Conservation (phyloP, 2,329 filamentous ascomycete genomes). For the Fusarium buharicum region DNA sequence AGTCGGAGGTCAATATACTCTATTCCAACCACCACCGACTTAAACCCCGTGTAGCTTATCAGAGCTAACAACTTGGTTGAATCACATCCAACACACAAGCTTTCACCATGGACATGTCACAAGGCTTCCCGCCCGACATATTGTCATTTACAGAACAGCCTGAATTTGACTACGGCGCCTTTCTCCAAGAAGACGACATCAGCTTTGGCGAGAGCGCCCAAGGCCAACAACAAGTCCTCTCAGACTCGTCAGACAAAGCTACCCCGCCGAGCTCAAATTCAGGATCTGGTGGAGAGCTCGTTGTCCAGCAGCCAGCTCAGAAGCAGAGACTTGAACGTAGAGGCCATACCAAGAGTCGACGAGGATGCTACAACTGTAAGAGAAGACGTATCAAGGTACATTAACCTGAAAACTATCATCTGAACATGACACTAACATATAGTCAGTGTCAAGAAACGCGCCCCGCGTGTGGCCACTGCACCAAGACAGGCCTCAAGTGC, state of each 20-base stretch:
- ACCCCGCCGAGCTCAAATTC: conserved; percentile 48
- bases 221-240: conserved; percentile 32
- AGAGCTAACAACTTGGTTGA: conserved; percentile 6
- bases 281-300: conserved; percentile 33
- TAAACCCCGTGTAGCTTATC: not conserved
- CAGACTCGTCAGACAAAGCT: conserved; percentile 47
- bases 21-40: not conserved
- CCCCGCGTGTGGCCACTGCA: conserved; percentile 71
- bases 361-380: conserved; percentile 76
- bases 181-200: conserved; percentile 49
- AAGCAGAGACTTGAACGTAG: conserved; percentile 61
- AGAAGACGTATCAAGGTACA: conserved; percentile 70
- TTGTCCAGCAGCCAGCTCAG: conserved; percentile 27
- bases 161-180: conserved; percentile 54
- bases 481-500: conserved; percentile 70
- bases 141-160: conserved; percentile 47
- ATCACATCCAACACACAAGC: not conserved
- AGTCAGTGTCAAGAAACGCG: conserved; percentile 71
- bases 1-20: not conserved
- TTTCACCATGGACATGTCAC: conserved; percentile 47
- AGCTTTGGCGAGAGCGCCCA: conserved; percentile 35
- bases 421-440: conserved; percentile 16
- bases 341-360: conserved; percentile 73
- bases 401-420: not conserved
- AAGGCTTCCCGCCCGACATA: conserved; percentile 43